phyloP scores from a whole-genome alignment of 768 basidiomycete genomes.

The Termitomyces sp. region DNA sequence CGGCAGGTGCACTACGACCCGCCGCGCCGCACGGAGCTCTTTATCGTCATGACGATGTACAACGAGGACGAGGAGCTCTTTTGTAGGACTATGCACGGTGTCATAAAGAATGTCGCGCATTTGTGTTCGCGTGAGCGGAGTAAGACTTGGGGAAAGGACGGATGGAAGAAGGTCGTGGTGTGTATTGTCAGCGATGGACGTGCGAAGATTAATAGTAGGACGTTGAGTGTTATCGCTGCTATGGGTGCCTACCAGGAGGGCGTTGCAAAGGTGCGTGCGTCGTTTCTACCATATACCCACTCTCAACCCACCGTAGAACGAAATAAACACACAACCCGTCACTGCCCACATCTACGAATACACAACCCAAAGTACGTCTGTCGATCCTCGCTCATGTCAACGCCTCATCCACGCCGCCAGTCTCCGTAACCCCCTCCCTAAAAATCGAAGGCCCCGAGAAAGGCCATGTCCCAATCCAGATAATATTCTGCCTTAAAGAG shows the following conservation, averaged over 20 bases:
- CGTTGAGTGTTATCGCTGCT: slow-evolving; percentile 82
- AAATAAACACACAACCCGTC: slow-evolving; percentile 79
- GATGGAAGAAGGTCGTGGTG: slow-evolving; percentile 98
- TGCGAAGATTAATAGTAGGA: slow-evolving; percentile 77
- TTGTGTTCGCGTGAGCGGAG: slow-evolving; percentile 80
- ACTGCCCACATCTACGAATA: slow-evolving; percentile 91
- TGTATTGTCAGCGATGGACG: slow-evolving; percentile 89
- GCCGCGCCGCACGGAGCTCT: slow-evolving; percentile 85
- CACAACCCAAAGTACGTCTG: slow-evolving; percentile 62
- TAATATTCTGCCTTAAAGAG: slow-evolving; percentile 93
- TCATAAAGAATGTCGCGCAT: slow-evolving; percentile 91
- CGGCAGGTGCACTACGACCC: slow-evolving; percentile 92
- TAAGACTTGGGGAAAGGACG: slow-evolving; percentile 96
- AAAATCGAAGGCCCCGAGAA: slow-evolving; percentile 78
- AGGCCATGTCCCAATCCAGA: slow-evolving; percentile 82
- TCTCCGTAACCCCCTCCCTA: slow-evolving; percentile 76
- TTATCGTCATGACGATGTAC: slow-evolving; percentile 99
- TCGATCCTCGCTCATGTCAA: fast-evolving
- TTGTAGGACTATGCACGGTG: slow-evolving; percentile 90
- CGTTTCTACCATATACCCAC: fast-evolving
- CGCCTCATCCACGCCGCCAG: background rate
- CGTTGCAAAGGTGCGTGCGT: slow-evolving; percentile 55
- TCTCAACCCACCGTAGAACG: slow-evolving; percentile 35
- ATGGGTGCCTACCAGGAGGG: slow-evolving; percentile 97
- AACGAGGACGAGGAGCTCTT: slow-evolving; percentile 92